Base-by-base conservation (phyloP, 306 rosid genomes). In the Acacia melanoxylon region DNA sequence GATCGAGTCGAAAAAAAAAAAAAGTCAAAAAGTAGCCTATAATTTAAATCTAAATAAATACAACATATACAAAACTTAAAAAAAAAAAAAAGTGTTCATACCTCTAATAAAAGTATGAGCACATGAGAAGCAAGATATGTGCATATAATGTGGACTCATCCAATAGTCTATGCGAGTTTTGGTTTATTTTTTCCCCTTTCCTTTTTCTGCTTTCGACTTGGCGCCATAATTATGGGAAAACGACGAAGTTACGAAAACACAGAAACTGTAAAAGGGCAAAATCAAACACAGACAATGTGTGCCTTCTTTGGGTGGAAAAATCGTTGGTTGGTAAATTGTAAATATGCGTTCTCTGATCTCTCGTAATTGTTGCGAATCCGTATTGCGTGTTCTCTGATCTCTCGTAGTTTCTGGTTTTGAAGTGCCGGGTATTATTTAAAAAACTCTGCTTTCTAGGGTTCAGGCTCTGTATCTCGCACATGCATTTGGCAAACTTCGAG, bases 401-500 rank as follows among this genome's bases (percentile, higher is more conserved):
- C 33, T 22, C 14, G 0, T 59, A 59, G 1, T n/a, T 59, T 59
- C 24, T 58, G 80, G 74, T 41, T 82, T 62, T 69, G 52, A 70
- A 85, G 74, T 79, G 77, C 66, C 79, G 83, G 25, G n/a, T 1
- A 17, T 17, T 61, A 74, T 42, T 11, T 22, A 69, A 22, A 22
- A 72, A 3, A n/a, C 76, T 85, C 76, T 85, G 84, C 41, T 88
- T 83, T 79, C 86, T 72, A 89, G 80, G 81, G 80, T 52, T 69
- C 85, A 78, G 81, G 79, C 75, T 58, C 69, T 73, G 86, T 42
- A 54, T 80, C 51, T 54, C 78, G 74, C 90, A 89, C 91, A 88
- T 88, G 88, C 85, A 80, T 74, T 85, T 22, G 81, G 59, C 49
- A 91, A 81, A 74, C 41, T 87, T 78, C 91, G 79, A 85, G 90